Conservation (phyloP, 352 stramenopile species). For the Globisporangium paddicum region DNA sequence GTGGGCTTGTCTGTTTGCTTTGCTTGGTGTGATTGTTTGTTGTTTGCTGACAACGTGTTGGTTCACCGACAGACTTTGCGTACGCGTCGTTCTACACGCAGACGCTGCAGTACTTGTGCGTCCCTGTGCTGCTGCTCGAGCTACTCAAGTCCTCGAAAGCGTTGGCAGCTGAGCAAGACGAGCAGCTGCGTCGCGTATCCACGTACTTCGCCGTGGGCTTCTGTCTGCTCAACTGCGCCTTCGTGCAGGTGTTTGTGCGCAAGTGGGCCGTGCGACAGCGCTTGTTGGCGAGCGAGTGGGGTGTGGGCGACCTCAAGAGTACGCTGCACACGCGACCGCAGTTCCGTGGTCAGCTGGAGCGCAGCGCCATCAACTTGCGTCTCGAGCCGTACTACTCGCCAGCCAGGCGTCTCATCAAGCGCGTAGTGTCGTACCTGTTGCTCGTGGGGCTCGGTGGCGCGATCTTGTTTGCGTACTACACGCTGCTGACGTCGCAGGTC, state of each 20-base stretch:
- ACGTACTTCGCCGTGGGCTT: constrained; percentile 25
- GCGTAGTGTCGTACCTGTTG: constrained; percentile 18
- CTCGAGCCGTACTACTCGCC: constrained; percentile 46
- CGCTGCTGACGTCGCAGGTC: constrained; percentile 29
- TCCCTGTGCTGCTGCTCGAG: constrained; percentile 28
- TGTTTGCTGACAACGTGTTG: neutral
- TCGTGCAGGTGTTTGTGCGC: constrained; percentile 44
- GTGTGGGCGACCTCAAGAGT: constrained; percentile 26
- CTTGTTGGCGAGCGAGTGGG: constrained; percentile 41
- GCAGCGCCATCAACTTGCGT: constrained; percentile 50
- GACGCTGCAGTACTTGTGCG: constrained; percentile 33
- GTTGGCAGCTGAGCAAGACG: neutral
- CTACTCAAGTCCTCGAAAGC: constrained; percentile 7
- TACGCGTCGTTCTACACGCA: constrained; percentile 58
- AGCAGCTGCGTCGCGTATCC: neutral
- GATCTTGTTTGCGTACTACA: constrained; percentile 24
- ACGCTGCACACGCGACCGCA: constrained; percentile 30
- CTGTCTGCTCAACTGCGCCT: constrained; percentile 40
- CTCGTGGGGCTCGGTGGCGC: constrained; percentile 21
- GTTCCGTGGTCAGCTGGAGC: constrained; percentile 44
- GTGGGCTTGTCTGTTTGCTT: constrained; percentile 15
- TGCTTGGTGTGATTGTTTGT: neutral
- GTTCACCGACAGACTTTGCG: constrained; percentile 15
- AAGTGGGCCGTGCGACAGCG: constrained; percentile 57
- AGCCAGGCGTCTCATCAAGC: constrained; percentile 23